Evolutionary conservation across 2,329 filamentous ascomycete species (phyloP).

Genomic region (Lojkania enalia): DNA sequence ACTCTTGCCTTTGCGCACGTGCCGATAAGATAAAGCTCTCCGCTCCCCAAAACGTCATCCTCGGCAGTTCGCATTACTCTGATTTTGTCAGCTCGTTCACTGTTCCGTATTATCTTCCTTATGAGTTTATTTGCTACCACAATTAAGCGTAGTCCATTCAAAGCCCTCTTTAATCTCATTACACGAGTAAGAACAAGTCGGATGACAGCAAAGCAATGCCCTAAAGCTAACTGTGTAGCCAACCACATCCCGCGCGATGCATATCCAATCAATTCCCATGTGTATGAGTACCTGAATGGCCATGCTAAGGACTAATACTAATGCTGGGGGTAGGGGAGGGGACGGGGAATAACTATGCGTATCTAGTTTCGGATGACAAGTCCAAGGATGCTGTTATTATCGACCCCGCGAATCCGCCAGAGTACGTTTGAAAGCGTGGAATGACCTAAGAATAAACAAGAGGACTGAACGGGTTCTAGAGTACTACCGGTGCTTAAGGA

Average conservation of each 20-base stretch:
- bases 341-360: constrained; percentile 80
- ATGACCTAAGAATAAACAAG: not conserved
- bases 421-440: constrained; percentile 57
- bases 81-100: not conserved
- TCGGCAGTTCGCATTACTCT: not conserved
- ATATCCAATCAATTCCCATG: constrained; percentile 87
- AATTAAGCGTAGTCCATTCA: constrained; percentile 30
- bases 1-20: not conserved
- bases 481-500: constrained; percentile 70
- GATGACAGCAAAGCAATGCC: not conserved
- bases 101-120: constrained; percentile 16
- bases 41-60: constrained; percentile 1
- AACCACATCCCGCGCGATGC: constrained; percentile 63
- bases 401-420: constrained; percentile 76
- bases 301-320: constrained; percentile 1
- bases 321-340: constrained; percentile 66
- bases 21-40: constrained; percentile 1
- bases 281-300: constrained; percentile 58
- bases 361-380: constrained; percentile 59
- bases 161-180: constrained; percentile 23
- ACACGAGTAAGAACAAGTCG: constrained; percentile 19
- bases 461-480: constrained; percentile 43
- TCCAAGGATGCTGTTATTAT: constrained; percentile 64
- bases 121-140: constrained; percentile 39
- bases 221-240: constrained; percentile 34